phyloP scores from a whole-genome alignment of 2,329 filamentous ascomycete genomes.

The Akanthomyces dipterigenus region DNA sequence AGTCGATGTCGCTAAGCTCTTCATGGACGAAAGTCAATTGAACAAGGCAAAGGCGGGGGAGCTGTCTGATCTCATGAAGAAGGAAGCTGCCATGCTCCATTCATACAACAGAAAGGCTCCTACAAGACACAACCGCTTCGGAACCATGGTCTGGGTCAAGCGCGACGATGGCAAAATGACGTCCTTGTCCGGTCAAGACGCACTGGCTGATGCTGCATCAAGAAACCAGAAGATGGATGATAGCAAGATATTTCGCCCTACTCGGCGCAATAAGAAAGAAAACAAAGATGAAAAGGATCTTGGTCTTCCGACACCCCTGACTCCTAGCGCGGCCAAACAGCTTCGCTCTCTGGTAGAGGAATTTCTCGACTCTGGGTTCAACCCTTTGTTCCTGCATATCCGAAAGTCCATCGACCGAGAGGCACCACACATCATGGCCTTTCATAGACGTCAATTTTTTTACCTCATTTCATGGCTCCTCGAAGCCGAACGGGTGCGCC shows the following conservation, averaged over 20 bases:
- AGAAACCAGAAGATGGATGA: conserved; percentile 85
- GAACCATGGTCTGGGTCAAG: conserved; percentile 96
- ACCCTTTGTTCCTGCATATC: conserved; percentile 78
- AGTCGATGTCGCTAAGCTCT: conserved; percentile 75
- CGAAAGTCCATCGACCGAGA: conserved; percentile 88
- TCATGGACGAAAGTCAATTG: conserved; percentile 71
- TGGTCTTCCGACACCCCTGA: conserved; percentile 64
- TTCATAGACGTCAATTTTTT: conserved; percentile 81
- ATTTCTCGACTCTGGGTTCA: conserved; percentile 92
- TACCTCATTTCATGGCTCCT: conserved; percentile 92
- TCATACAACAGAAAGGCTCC: conserved; percentile 71
- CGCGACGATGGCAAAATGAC: conserved; percentile 77
- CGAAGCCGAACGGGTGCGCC: conserved; percentile 70
- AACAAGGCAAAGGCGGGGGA: conserved; percentile 65
- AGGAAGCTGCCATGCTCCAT: conserved; percentile 77
- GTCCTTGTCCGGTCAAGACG: conserved; percentile 82
- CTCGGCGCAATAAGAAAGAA: conserved; percentile 55
- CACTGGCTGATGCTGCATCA: conserved; percentile 63
- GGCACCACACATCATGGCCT: conserved; percentile 68
- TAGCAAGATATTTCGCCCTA: conserved; percentile 83
- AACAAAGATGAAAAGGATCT: conserved; percentile 66
- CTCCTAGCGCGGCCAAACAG: conserved; percentile 64
- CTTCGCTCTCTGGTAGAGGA: conserved; percentile 82
- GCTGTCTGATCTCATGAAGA: conserved; percentile 65
- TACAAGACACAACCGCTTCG: conserved; percentile 87